Base-by-base conservation (phyloP, 225 moss, liverwort and hornwort genomes). In the Polytrichum commune region DNA sequence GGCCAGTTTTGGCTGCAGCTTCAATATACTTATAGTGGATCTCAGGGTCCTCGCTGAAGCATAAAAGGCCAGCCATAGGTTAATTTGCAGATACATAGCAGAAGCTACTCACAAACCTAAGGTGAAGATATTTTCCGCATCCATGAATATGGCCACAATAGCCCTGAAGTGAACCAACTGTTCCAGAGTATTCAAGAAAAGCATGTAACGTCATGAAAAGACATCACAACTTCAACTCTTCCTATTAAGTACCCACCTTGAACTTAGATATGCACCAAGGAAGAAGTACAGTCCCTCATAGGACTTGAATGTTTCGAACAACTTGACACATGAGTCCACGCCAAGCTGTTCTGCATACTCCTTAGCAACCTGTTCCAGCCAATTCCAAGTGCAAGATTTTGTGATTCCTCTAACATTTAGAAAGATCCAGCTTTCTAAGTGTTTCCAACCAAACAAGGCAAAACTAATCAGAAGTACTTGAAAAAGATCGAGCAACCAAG, bases 1-100 rank as follows among this genome's bases (percentile, higher is more conserved):
- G 92, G 18, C 88, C 88, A 22, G 90, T 93, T 84, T 88, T 90
- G 7, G 92, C 93, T 54, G 93, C 93, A 66, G 93, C 93, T 69
- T 93, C 93, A 29, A 93, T 93, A 58, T 93, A 93, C 81, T 93
- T 93, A 76, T 83, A 93, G 68, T 93, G 93, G 65, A 93, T 93
- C 74, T 93, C 93, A 46, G 93, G 93, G 55, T 93, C 93, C 89
- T 93, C 93, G 65, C 88, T 90, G 84, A 20, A 55, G 13, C 13
- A 46, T 13, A 46, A 16, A 46, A 60, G 60, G 46, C 13, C 13
- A 46, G 0, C 46, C 46, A 46, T 46, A 46, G 46, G 75, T 88
- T 85, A 75, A 85, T 84, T 63, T 88, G 19, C 60, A 61, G 60
- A 61, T 10, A 61, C 60, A 22, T 8, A 20, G 23, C 61, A 62